Percentiles rank a stretch among this genome's conserved stretches.
phyloP scores from a whole-genome alignment of 2,329 filamentous ascomycete genomes.

The Fusarium neocosmosporiellum region DNA sequence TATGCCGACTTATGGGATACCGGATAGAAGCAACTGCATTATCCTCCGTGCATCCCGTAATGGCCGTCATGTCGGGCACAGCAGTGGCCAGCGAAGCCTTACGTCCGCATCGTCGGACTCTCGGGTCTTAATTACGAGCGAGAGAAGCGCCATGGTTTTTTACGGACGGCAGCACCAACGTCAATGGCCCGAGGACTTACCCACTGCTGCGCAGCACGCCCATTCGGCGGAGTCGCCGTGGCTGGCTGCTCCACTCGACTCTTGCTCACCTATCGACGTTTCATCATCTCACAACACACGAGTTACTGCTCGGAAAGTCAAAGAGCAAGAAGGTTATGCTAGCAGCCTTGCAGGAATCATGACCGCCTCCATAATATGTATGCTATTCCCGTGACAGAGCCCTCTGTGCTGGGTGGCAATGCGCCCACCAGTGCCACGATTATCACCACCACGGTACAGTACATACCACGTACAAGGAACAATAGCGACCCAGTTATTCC shows the following conservation, averaged over 20 bases:
- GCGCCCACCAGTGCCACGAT: neutral
- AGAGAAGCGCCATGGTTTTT: slow-evolving; percentile 27
- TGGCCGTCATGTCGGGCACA: slow-evolving; percentile 10
- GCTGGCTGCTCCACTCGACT: slow-evolving; percentile 20
- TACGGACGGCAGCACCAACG: neutral
- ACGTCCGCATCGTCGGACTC: slow-evolving; percentile 36
- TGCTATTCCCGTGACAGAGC: slow-evolving; percentile 13
- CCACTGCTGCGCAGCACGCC: slow-evolving; percentile 14
- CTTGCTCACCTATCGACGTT: slow-evolving; percentile 28
- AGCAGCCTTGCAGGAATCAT: slow-evolving; percentile 7
- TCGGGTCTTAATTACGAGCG: slow-evolving; percentile 40
- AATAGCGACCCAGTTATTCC: slow-evolving; percentile 13
- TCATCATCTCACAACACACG: slow-evolving; percentile 23
- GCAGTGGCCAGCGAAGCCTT: slow-evolving; percentile 10
- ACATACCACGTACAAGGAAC: slow-evolving; percentile 24
- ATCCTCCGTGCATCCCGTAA: slow-evolving; percentile 24
- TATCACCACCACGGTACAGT: neutral
- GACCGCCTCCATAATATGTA: neutral
- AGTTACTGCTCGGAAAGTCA: slow-evolving; percentile 1
- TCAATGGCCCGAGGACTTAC: neutral
- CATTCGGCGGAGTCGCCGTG: slow-evolving; percentile 32
- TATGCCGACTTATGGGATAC: no score
- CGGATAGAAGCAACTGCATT: slow-evolving; percentile 10
- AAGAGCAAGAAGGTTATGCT: neutral
- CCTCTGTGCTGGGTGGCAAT: slow-evolving; percentile 2